Evolutionary conservation across 495 filamentous ascomycete genomes (phyloP).

Genomic region (Podospora pseudopauciseta): DNA sequence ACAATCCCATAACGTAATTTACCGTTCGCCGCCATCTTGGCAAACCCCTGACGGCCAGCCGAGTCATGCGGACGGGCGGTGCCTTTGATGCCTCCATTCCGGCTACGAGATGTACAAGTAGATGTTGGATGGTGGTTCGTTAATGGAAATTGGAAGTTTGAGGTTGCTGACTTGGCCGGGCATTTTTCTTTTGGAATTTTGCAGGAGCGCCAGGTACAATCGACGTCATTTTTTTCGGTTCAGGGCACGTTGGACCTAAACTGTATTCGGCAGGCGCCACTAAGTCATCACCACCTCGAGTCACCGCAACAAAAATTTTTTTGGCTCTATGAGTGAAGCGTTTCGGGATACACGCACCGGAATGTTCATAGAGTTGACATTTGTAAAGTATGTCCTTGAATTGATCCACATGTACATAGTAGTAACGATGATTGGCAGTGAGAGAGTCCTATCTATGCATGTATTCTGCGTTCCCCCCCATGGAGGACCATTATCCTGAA

Average conservation of each 20-base stretch:
- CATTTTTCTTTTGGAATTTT: background rate
- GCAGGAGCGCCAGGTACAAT: background rate
- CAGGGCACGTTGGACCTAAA: background rate
- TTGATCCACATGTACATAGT: too few species aligned
- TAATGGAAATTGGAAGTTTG: background rate
- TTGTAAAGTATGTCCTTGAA: too few species aligned
- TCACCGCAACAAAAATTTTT: too few species aligned
- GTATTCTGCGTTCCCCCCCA: too few species aligned
- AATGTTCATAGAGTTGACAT: too few species aligned
- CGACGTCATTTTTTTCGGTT: background rate
- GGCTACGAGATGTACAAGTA: background rate
- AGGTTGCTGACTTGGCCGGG: background rate
- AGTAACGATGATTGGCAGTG: too few species aligned
- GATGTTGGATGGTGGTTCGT: background rate
- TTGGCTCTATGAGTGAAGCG: too few species aligned
- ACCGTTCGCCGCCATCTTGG: conserved; percentile 14
- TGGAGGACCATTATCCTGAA: too few species aligned
- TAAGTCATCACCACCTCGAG: background rate
- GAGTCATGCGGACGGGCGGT: conserved; percentile 1
- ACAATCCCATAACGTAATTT: conserved; percentile 22
- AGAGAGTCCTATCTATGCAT: too few species aligned
- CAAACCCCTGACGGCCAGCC: conserved; percentile 7
- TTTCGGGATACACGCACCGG: too few species aligned
- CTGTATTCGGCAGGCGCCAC: background rate
- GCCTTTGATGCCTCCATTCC: background rate